Evolutionary conservation across 2,329 filamentous ascomycete genomes (phyloP).

Genomic region (Penicillium sp.): DNA sequence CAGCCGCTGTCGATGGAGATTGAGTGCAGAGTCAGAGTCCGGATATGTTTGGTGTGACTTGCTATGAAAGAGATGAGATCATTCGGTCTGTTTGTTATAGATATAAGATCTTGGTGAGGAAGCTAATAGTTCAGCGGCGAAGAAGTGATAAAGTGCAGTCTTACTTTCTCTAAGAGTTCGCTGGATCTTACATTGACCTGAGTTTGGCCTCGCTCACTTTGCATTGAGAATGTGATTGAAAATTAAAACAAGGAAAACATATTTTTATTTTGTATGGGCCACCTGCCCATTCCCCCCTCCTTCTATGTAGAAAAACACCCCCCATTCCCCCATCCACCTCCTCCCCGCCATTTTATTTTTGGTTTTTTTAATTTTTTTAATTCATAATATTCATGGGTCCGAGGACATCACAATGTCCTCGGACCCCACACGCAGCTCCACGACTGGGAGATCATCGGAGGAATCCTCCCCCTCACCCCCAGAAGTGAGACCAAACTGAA

Average conservation of each 20-base stretch:
- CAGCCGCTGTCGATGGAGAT: neutral
- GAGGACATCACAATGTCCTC: constrained; percentile 32
- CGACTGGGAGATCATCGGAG: constrained; percentile 43
- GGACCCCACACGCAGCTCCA: constrained; percentile 42
- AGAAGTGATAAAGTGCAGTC: neutral
- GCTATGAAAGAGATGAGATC: too few species aligned
- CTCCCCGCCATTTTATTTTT: neutral
- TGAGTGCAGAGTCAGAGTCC: neutral
- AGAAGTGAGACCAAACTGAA: constrained; percentile 24
- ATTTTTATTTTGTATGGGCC: constrained; percentile 7
- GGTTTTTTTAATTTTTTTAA: neutral
- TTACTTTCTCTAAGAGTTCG: neutral
- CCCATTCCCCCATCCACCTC: neutral
- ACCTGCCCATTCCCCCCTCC: neutral
- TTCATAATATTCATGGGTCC: constrained; percentile 14
- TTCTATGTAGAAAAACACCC: neutral
- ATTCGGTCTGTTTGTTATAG: neutral
- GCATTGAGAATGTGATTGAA: neutral
- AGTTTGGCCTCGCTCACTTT: neutral
- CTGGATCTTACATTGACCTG: neutral
- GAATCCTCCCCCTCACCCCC: constrained; percentile 35
- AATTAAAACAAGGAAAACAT: constrained; percentile 3
- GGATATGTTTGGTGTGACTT: too few species aligned
- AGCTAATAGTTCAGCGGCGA: neutral
- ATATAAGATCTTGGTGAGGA: neutral